phyloP scores from a whole-genome alignment of 495 filamentous ascomycete species.

The Beverwykella pulmonaria region DNA sequence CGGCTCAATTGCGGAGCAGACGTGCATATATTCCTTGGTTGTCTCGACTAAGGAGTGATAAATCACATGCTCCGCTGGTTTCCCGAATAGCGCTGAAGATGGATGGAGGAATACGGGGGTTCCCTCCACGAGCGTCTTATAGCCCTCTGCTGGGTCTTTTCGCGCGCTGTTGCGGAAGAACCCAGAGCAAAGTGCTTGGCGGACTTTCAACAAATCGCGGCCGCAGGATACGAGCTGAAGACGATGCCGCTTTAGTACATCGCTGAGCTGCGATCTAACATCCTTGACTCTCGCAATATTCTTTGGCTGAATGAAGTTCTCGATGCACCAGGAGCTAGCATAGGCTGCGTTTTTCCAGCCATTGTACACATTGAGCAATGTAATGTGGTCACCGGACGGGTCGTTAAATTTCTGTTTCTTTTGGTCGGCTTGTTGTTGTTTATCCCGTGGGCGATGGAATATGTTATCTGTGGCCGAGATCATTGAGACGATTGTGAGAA shows the following conservation, averaged over 20 bases:
- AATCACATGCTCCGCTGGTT: constrained; percentile 93
- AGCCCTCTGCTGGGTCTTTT: constrained; percentile 94
- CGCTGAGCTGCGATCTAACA: constrained; percentile 85
- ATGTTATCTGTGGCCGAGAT: constrained; percentile 69
- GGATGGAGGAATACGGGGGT: constrained; percentile 96
- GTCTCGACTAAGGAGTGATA: constrained; percentile 89
- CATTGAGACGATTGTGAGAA: constrained; percentile 95
- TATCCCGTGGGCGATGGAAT: constrained; percentile 95
- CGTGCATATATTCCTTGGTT: constrained; percentile 97
- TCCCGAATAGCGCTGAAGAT: constrained; percentile 86
- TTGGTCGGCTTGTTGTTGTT: constrained; percentile 92
- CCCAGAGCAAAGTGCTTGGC: constrained; percentile 88
- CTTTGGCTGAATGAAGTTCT: constrained; percentile 95
- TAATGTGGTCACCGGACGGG: constrained; percentile 90
- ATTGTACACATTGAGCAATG: constrained; percentile 94
- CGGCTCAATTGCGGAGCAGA: constrained; percentile 86
- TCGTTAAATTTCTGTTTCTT: constrained; percentile 98
- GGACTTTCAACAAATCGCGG: constrained; percentile 79
- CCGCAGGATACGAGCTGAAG: constrained; percentile 84
- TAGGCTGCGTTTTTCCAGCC: constrained; percentile 83
- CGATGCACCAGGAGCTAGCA: constrained; percentile 88
- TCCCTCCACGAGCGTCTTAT: constrained; percentile 93
- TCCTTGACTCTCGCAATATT: constrained; percentile 87
- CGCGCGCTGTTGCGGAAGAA: constrained; percentile 95
- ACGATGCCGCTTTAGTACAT: constrained; percentile 88